A percentile compares a stretch with the other conserved stretches of the same genome.
phyloP scores from a whole-genome alignment of 2,329 filamentous ascomycete genomes.

The Fusarium clavum region DNA sequence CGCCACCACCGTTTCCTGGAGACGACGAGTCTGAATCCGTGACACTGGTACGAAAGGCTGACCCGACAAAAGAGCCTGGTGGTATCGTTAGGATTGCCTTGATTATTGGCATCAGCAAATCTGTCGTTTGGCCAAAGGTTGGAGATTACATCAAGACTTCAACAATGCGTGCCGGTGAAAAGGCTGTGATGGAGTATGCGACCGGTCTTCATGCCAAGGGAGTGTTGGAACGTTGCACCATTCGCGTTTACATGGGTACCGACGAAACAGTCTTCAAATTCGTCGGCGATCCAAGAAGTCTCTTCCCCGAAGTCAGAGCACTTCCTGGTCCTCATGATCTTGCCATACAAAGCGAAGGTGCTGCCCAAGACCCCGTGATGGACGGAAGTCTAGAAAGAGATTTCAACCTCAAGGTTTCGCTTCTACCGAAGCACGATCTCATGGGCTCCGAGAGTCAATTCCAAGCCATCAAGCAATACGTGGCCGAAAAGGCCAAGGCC shows the following conservation, averaged over 20 bases:
- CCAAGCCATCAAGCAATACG: not conserved
- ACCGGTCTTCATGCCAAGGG: not conserved
- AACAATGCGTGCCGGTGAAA: not conserved
- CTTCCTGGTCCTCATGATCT: not conserved
- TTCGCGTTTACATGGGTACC: not conserved
- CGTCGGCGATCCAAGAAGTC: not conserved
- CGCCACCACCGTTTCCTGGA: not conserved
- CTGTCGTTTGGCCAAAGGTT: not conserved
- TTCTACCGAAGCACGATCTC: not conserved
- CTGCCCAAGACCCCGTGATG: too few species aligned
- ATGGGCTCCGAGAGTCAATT: conserved; percentile 2
- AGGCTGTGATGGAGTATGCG: not conserved
- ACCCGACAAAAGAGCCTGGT: not conserved
- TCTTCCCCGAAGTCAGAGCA: not conserved
- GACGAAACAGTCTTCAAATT: not conserved
- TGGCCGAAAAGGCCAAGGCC: not conserved
- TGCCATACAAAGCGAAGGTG: not conserved
- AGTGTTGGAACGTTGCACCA: not conserved
- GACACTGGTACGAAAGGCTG: not conserved
- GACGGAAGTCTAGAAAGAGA: not conserved
- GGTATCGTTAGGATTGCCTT: not conserved
- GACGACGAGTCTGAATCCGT: not conserved
- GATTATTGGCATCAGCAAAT: not conserved
- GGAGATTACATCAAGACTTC: not conserved
- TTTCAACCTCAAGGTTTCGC: not conserved